A percentile compares a stretch with the other conserved stretches of the same genome.
Evolutionary conservation across 257 asterid genomes (phyloP).

Genomic region (Primulina tabacum): DNA sequence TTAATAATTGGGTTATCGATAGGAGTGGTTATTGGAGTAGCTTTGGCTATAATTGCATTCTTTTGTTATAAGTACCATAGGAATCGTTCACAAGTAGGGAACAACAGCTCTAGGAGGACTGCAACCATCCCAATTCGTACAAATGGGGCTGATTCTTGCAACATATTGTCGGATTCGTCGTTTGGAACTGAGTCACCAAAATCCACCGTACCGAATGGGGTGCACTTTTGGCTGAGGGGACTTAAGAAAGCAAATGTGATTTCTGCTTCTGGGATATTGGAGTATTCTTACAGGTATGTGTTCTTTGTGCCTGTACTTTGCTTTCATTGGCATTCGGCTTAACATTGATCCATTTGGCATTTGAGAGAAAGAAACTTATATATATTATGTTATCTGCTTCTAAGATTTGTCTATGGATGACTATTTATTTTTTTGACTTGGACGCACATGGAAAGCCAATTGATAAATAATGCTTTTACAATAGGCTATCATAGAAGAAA

Average conservation of each 20-base stretch:
- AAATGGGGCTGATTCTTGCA: slow-evolving; percentile 72
- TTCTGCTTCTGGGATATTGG: slow-evolving; percentile 78
- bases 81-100: slow-evolving; percentile 65
- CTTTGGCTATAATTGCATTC: slow-evolving; percentile 64
- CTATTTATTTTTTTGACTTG: not conserved
- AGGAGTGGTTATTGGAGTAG: slow-evolving; percentile 86
- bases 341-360: not conserved
- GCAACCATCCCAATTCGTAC: slow-evolving; percentile 73
- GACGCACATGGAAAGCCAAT: not conserved
- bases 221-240: slow-evolving; percentile 55
- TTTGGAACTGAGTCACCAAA: slow-evolving; percentile 75
- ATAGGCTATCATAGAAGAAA: not conserved
- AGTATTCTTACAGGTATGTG: slow-evolving; percentile 79
- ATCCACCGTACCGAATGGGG: slow-evolving; percentile 41
- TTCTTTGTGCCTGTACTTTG: not conserved
- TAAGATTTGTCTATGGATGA: not conserved
- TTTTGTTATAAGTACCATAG: slow-evolving; percentile 61
- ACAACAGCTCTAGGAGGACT: slow-evolving; percentile 80
- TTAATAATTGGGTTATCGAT: slow-evolving; percentile 75
- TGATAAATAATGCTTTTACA: not conserved
- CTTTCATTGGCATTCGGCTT: slow-evolving; percentile 11
- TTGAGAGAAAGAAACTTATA: not conserved
- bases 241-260: slow-evolving; percentile 54
- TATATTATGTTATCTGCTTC: not conserved
- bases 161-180: slow-evolving; percentile 75